Evolutionary conservation across 2,329 filamentous ascomycete species (phyloP), one percentile per base, ranked within the genome.

Genomic region (Parafenestella ontariensis): DNA sequence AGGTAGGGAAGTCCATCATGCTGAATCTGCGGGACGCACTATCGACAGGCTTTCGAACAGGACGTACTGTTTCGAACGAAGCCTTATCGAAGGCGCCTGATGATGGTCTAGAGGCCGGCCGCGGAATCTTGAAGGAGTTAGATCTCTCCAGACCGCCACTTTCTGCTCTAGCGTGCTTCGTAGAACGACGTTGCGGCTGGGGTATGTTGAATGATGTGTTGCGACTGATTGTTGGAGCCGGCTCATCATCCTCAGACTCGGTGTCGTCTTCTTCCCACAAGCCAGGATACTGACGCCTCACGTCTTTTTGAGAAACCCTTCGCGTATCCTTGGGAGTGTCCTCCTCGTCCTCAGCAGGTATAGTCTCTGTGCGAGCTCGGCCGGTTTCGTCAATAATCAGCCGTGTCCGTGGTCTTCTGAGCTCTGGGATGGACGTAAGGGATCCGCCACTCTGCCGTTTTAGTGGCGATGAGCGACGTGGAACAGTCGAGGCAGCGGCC

Each of bases 301-400:
- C 47, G 26, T 73, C 68, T 24, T 67, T 66, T 37, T 69, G 68
- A 3, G 66, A 60, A 11, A 63, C 54, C 18, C 53, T 62, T 5
- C 62, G 58, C 17, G 67, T 64, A 11, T 71, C 52, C 31, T 36
- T 65, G 2, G 63, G 69, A 8, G 71, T 70, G 17, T 71, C 69
- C 3, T 72, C 73, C 1, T 73, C 74, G 5, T 75, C 70, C 1
- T 75, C 71, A 1, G 65, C 63, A 42, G 71, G 62, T 24, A 74
- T 66, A n/a, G 78, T 80, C 60, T 81, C 78, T 5, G 80, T 80
- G 10, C 80, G 72, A 36, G 80, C 80, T 39, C 75, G 72, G 13
- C 80, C 80, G 46, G 71, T 77, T 56, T 81, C 79, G 58, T 82
- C 80, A 31, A 82, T 75, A 33, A 82, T 71, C 18, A 82, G 74